These are phyloP conservation scores for Tetrapisispora iriomotensis DNA, from an alignment of 805 yeast species.

Conservation along the genomic window DNA sequence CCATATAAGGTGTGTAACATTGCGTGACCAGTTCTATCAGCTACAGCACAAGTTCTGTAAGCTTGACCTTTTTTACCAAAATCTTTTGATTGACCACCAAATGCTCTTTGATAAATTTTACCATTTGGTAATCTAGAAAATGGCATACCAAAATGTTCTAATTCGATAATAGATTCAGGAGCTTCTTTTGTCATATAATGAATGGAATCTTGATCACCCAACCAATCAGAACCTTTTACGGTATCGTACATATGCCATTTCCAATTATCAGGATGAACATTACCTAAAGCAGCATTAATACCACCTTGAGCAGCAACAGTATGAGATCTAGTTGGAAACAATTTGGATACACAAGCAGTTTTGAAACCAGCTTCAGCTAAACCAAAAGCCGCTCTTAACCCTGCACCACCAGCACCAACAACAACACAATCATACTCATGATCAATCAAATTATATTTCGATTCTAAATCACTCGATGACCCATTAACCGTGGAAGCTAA, in stretches of 20 bases:
- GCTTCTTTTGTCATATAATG: conserved; percentile 99
- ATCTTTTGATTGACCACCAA: conserved; percentile 94
- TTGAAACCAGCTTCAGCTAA: conserved; percentile 94
- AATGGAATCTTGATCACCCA: conserved; percentile 98
- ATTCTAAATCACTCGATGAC: conserved; percentile 33
- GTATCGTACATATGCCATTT: conserved; percentile 99
- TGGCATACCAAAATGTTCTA: conserved; percentile 97
- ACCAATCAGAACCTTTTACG: conserved; percentile 98
- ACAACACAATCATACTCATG: conserved; percentile 98
- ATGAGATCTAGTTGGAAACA: conserved; percentile 97
- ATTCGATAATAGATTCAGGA: conserved; percentile 87
- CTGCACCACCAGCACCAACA: conserved; percentile 99
- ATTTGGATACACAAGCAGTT: conserved; percentile 93
- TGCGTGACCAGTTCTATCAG: conserved; percentile 98
- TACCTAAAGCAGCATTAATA: conserved; percentile 96
- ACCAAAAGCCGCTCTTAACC: conserved; percentile 96
- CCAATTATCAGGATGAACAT: conserved; percentile 98
- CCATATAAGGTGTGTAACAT: conserved; percentile 92
- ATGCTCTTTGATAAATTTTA: conserved; percentile 95
- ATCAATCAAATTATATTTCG: conserved; percentile 85
- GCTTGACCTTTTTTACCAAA: conserved; percentile 99
- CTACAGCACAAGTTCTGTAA: conserved; percentile 98
- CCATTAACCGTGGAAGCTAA: conserved; percentile 1
- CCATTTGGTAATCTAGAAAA: conserved; percentile 96
- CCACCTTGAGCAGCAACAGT: conserved; percentile 99